Conservation (phyloP, 176 grass and related monocot genomes). For the Melocanna baccifera region DNA sequence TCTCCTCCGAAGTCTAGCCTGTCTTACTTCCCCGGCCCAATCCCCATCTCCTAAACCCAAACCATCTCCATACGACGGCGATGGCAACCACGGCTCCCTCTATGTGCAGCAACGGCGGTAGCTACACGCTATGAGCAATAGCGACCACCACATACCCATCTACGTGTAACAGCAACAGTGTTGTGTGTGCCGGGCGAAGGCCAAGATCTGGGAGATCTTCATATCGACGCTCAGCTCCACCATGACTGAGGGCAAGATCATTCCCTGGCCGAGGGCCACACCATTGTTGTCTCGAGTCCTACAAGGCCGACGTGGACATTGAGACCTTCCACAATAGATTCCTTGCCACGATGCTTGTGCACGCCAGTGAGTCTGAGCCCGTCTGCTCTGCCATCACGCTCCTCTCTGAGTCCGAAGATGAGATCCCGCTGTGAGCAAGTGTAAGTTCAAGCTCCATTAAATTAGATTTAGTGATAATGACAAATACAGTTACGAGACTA, state of each 20-base stretch:
- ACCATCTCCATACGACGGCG: too few relatives aligned
- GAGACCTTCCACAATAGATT: conserved; percentile 93
- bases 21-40: too few relatives aligned
- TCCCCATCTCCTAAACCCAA: too few relatives aligned
- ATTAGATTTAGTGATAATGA: too few relatives aligned
- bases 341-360: conserved; percentile 78
- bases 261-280: conserved; percentile 93
- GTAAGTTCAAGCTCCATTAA: too few relatives aligned
- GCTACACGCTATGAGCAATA: too few relatives aligned
- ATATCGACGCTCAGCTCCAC: conserved; percentile 97
- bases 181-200: conserved; percentile 48
- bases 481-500: too few relatives aligned
- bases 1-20: too few relatives aligned
- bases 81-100: too few relatives aligned
- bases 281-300: conserved; percentile 93
- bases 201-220: conserved; percentile 98
- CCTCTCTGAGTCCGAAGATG: conserved; percentile 86
- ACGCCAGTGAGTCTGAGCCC: conserved; percentile 70
- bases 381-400: conserved; percentile 92
- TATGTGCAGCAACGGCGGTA: too few relatives aligned
- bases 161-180: neutral
- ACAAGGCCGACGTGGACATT: conserved; percentile 98
- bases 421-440: conserved; percentile 42
- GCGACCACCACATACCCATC: too few relatives aligned
- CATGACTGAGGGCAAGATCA: conserved; percentile 98